These are phyloP conservation scores for Beauveria scarabaeidicola DNA, from an alignment of 2,329 filamentous ascomycete genomes.

Conservation along the genomic window DNA sequence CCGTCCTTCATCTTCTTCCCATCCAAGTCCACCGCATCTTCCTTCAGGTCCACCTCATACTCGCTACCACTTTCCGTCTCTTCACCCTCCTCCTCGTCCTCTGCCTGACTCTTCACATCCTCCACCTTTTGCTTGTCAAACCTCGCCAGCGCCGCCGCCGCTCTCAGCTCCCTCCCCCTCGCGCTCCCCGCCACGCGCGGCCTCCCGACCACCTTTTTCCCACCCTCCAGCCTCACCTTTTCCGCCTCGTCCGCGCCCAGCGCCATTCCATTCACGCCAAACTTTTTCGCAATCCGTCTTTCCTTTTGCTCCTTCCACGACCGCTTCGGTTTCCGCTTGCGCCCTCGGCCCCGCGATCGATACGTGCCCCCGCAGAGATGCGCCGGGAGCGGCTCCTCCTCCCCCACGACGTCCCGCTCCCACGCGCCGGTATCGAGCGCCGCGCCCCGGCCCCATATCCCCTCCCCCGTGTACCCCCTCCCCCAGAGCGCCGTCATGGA, in stretches of 20 bases:
- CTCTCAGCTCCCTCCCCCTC: constrained; percentile 65
- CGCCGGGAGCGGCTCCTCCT: constrained; percentile 53
- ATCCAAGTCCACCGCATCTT: constrained; percentile 50
- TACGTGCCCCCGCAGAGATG: constrained; percentile 79
- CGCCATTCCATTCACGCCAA: constrained; percentile 59
- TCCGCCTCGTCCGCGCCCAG: constrained; percentile 61
- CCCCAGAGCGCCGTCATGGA: constrained; percentile 65
- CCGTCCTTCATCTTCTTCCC: constrained; percentile 56
- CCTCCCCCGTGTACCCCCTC: constrained; percentile 67
- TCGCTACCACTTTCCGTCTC: constrained; percentile 39
- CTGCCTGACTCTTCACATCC: constrained; percentile 18
- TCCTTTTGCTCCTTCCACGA: constrained; percentile 65
- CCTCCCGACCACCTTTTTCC: constrained; percentile 53
- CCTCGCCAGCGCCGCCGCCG: constrained; percentile 66
- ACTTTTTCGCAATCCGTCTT: constrained; percentile 64
- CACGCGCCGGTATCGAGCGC: constrained; percentile 50
- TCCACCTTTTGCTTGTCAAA: constrained; percentile 54
- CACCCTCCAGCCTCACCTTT: constrained; percentile 59
- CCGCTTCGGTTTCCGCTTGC: constrained; percentile 42
- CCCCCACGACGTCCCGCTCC: constrained; percentile 35
- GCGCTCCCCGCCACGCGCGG: constrained; percentile 68
- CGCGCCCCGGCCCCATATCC: constrained; percentile 70
- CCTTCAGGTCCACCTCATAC: constrained; percentile 29
- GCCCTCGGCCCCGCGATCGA: constrained; percentile 49
- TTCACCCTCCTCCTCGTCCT: constrained; percentile 20